phyloP scores from a whole-genome alignment of 1,139 yeast species.

The Yamadazyma taylorii region DNA sequence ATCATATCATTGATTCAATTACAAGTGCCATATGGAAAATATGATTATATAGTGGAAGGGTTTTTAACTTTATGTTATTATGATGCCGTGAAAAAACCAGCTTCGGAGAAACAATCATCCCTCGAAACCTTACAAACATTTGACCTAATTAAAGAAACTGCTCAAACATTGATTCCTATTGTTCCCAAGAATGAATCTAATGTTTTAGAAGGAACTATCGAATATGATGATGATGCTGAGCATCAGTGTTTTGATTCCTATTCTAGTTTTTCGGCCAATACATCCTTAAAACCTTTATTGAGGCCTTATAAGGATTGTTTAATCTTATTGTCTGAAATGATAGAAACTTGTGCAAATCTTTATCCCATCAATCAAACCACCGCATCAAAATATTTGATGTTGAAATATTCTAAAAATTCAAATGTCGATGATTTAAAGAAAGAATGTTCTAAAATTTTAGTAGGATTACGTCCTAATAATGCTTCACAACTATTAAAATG shows the following conservation, averaged over 20 bases:
- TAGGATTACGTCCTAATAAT: slow-evolving; percentile 33
- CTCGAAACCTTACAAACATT: slow-evolving; percentile 32
- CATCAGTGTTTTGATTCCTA: slow-evolving; percentile 7
- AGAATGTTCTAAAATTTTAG: slow-evolving; percentile 31
- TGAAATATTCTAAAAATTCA: slow-evolving; percentile 25
- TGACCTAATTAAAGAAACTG: slow-evolving; percentile 29
- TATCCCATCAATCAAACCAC: slow-evolving; percentile 45
- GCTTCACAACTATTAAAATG: slow-evolving; percentile 27
- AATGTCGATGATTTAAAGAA: slow-evolving; percentile 21
- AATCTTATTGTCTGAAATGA: slow-evolving; percentile 23
- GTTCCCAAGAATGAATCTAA: slow-evolving; percentile 7
- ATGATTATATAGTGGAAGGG: slow-evolving; percentile 17
- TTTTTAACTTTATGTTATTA: slow-evolving; percentile 30
- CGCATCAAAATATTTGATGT: slow-evolving; percentile 31
- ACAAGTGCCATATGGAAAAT: slow-evolving; percentile 15
- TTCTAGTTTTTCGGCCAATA: slow-evolving; percentile 9
- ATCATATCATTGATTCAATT: slow-evolving; percentile 20
- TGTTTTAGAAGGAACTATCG: slow-evolving; percentile 4
- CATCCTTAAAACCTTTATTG: slow-evolving; percentile 17
- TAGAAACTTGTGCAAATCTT: slow-evolving; percentile 42
- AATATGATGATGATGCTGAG: slow-evolving; percentile 7
- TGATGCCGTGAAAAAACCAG: slow-evolving; percentile 19
- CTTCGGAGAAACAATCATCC: slow-evolving; percentile 19
- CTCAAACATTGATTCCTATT: slow-evolving; percentile 15
- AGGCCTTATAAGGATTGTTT: slow-evolving; percentile 24